Conservation (phyloP, 768 basidiomycete genomes). For the Suillus decipiens region DNA sequence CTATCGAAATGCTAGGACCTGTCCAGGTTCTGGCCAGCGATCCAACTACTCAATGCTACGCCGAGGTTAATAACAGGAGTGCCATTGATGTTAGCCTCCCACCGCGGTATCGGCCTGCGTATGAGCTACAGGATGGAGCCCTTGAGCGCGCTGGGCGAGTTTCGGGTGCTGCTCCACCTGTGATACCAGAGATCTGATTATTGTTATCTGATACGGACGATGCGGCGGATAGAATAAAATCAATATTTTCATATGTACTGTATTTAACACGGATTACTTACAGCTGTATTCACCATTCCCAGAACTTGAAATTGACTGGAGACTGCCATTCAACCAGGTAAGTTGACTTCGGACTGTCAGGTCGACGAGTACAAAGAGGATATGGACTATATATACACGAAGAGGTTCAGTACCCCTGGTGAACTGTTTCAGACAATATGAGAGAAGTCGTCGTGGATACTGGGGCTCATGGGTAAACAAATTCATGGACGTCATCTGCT, state of each 20-base stretch:
- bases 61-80: slow-evolving; percentile 6
- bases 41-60: slow-evolving; percentile 2
- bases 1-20: slow-evolving; percentile 12
- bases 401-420: neutral
- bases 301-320: neutral
- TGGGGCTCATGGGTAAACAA: neutral
- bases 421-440: neutral
- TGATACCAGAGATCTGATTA: neutral
- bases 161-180: slow-evolving; percentile 21
- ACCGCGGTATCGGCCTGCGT: slow-evolving; percentile 70
- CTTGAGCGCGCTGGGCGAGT: slow-evolving; percentile 75
- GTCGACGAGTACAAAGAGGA: no score
- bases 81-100: slow-evolving; percentile 9
- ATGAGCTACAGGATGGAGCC: slow-evolving; percentile 72
- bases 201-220: neutral
- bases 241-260: neutral
- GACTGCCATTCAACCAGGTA: neutral
- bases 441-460: neutral
- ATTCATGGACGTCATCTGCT: neutral
- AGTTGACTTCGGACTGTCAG: neutral
- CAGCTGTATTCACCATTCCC: neutral
- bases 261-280: neutral
- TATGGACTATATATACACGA: no score
- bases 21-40: slow-evolving; percentile 17
- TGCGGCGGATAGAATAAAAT: neutral